Evolutionary conservation across 805 yeast species (phyloP), one percentile per base, ranked within the genome.

Genomic region (Yamadazyma paraphyllophila): DNA sequence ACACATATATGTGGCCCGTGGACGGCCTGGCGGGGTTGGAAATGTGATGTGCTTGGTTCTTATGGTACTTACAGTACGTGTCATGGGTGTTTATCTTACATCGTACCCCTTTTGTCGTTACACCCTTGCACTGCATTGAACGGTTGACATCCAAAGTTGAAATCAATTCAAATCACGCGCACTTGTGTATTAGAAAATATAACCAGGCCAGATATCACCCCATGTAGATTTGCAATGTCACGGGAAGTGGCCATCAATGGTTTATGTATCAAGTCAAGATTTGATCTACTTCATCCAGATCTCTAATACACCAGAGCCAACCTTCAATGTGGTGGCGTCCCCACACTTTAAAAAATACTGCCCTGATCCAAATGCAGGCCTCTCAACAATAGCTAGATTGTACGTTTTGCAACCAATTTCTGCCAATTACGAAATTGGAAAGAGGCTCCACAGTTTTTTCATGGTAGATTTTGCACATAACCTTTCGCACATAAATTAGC

Each of bases 1-100:
- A 80, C 0, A 78, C 66, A 51, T 80, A 80, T 25, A 80, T 75
- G 55, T 53, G 68, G 0, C 84, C 83, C 1, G 59, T 48, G 7
- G 26, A 20, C 32, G 10, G 9, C 25, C 47, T 51, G 27, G 16
- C 6, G 27, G 6, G 26, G 8, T n/a, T 16, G 30, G 17, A n/a
- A 2, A n/a, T 2, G 33, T 7, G 24, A 4, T 17, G 5, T 13
- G 16, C 13, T 44, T 42, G 46, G 10, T 35, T 2, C 14, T 38
- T 44, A 42, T 72, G 76, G 50, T 71, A 64, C 12, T 55, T 62
- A 44, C 78, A 72, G 50, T 58, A 71, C 2, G 51, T 61, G 7
- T 42, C 48, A 2, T 25, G 11, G 10, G 59, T 46, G 4, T 36
- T 29, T 12, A 64, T 57, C 51, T 67, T 71, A 53, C 81, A 76